Evolutionary conservation across 2,329 filamentous ascomycete species (phyloP).

Genomic region (Alternaria arbusti): DNA sequence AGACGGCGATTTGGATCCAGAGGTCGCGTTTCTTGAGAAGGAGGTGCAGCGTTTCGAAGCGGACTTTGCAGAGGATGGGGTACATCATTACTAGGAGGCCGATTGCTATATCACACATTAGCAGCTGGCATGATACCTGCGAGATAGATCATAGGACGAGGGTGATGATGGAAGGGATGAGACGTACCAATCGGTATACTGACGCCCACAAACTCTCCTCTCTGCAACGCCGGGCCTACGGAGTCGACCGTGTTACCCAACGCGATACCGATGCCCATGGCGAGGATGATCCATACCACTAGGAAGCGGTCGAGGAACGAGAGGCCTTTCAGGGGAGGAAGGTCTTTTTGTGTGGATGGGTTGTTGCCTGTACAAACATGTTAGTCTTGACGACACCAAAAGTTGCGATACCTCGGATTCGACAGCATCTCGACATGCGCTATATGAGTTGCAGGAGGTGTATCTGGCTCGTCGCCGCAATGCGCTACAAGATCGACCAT

Average conservation of each 20-base stretch:
- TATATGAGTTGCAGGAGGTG: too few relatives aligned
- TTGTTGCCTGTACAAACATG: too few relatives aligned
- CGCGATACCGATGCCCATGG: slow-evolving; percentile 77
- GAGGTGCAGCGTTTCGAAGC: slow-evolving; percentile 75
- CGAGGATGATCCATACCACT: slow-evolving; percentile 72
- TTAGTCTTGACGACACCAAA: too few relatives aligned
- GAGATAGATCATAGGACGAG: neutral
- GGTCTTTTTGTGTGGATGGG: neutral
- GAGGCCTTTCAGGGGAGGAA: slow-evolving; percentile 48
- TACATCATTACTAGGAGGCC: slow-evolving; percentile 94
- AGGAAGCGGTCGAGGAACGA: slow-evolving; percentile 55
- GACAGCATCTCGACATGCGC: too few relatives aligned
- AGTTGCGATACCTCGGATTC: too few relatives aligned
- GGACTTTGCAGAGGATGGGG: slow-evolving; percentile 86
- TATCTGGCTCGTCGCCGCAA: too few relatives aligned
- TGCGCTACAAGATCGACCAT: too few relatives aligned
- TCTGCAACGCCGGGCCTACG: slow-evolving; percentile 68
- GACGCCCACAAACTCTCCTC: slow-evolving; percentile 74
- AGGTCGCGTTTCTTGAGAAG: slow-evolving; percentile 67
- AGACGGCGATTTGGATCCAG: slow-evolving; percentile 82
- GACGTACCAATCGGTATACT: slow-evolving; percentile 68
- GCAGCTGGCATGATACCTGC: neutral
- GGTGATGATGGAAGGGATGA: neutral
- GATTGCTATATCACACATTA: slow-evolving; percentile 60
- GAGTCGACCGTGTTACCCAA: slow-evolving; percentile 75